phyloP scores from a whole-genome alignment of 371 early-diverging fungal genomes.

The Circinella minor region DNA sequence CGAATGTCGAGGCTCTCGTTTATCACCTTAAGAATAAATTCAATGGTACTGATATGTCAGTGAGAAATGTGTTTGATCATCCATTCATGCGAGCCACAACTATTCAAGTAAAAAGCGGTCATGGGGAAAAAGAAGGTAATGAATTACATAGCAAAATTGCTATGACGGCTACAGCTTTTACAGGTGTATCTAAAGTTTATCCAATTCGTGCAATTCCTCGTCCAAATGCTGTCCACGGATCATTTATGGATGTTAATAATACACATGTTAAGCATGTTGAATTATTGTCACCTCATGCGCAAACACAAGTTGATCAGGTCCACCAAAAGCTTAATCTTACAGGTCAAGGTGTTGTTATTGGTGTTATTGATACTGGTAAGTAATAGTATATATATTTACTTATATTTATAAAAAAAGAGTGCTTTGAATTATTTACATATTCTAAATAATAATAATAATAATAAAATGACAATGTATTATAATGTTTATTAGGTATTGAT shows the following conservation, averaged over 20 bases:
- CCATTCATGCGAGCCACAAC: constrained; percentile 38
- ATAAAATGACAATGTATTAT: neutral
- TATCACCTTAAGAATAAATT: constrained; percentile 26
- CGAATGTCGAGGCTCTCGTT: constrained; percentile 17
- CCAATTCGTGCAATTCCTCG: constrained; percentile 37
- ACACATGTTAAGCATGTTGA: neutral
- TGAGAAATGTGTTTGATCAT: constrained; percentile 33
- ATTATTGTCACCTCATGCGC: constrained; percentile 33
- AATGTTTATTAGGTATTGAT: constrained; percentile 41
- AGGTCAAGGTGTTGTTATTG: constrained; percentile 74
- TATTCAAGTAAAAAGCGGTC: constrained; percentile 18
- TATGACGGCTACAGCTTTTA: constrained; percentile 25
- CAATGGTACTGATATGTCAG: constrained; percentile 24
- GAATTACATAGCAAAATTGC: constrained; percentile 17
- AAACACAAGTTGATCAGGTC: constrained; percentile 50
- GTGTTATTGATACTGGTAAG: constrained; percentile 72
- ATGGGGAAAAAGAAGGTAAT: neutral
- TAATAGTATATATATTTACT: neutral
- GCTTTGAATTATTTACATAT: too few relatives aligned
- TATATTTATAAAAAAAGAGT: too few relatives aligned
- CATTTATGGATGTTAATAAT: neutral
- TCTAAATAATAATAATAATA: neutral
- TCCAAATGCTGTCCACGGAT: constrained; percentile 14
- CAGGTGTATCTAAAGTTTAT: constrained; percentile 31
- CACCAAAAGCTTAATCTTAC: constrained; percentile 48